These are phyloP conservation scores for Escovopsis sp. DNA, from an alignment of 2,329 filamentous ascomycete genomes.

Conservation along the genomic window DNA sequence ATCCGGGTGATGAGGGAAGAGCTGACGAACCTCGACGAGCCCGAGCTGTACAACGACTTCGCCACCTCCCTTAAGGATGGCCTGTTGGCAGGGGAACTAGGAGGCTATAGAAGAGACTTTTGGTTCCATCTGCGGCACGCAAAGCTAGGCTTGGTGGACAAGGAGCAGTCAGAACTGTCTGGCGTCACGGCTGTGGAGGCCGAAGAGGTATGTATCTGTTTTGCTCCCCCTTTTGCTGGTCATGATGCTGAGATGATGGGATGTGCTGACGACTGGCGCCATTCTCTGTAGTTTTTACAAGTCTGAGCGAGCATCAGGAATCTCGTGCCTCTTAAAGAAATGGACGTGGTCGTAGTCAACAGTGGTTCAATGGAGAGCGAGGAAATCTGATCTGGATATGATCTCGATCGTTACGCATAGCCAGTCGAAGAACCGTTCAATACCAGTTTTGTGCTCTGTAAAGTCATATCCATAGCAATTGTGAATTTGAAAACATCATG, in stretches of 20 bases:
- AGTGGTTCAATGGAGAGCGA: too few species aligned
- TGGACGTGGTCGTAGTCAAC: too few species aligned
- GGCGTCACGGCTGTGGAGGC: slow-evolving; percentile 56
- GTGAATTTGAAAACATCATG: too few species aligned
- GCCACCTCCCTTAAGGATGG: slow-evolving; percentile 55
- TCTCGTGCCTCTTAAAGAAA: too few species aligned
- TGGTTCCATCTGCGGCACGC: slow-evolving; percentile 60
- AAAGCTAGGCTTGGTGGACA: slow-evolving; percentile 59
- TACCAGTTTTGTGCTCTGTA: too few species aligned
- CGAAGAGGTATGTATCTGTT: slow-evolving; percentile 37
- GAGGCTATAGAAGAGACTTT: slow-evolving; percentile 65
- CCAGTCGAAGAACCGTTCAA: too few species aligned
- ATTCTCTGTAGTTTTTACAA: slow-evolving; percentile 19
- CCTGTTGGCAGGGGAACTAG: slow-evolving; percentile 52
- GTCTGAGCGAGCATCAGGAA: too few species aligned
- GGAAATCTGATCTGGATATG: too few species aligned
- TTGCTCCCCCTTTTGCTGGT: not conserved
- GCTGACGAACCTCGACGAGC: slow-evolving; percentile 59
- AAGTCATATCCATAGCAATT: too few species aligned
- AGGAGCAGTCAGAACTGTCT: slow-evolving; percentile 44
- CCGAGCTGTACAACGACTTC: slow-evolving; percentile 61
- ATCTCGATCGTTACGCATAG: too few species aligned
- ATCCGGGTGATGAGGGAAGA: slow-evolving; percentile 66
- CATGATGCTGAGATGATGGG: not conserved
- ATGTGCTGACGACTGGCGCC: slow-evolving; percentile 13